Evolutionary conservation across 352 stramenopile genomes (phyloP).

Genomic region (Phytophthora foliorum): DNA sequence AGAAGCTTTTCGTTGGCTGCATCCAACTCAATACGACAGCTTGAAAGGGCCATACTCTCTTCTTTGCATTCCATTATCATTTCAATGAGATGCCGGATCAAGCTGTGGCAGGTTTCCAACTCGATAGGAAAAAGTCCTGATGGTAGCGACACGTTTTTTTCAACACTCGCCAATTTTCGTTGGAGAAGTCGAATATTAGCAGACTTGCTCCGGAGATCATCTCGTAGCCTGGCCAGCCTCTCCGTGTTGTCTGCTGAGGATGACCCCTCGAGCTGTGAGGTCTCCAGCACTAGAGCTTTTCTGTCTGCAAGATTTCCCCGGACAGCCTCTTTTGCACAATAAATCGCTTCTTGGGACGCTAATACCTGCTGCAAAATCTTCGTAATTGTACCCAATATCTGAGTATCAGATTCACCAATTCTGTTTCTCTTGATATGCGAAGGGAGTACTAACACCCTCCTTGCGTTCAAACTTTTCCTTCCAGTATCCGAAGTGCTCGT

Average conservation of each 20-base stretch:
- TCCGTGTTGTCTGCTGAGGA: slow-evolving; percentile 19
- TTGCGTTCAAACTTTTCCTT: neutral
- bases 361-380: slow-evolving; percentile 52
- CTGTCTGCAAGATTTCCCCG: slow-evolving; percentile 61
- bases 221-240: slow-evolving; percentile 46
- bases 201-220: slow-evolving; percentile 58
- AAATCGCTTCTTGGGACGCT: slow-evolving; percentile 58
- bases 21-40: slow-evolving; percentile 6
- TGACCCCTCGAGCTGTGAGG: slow-evolving; percentile 37
- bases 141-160: slow-evolving; percentile 57
- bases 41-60: slow-evolving; percentile 40
- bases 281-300: slow-evolving; percentile 57
- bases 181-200: slow-evolving; percentile 68
- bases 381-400: slow-evolving; percentile 39
- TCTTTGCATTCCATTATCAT: slow-evolving; percentile 50
- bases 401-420: neutral
- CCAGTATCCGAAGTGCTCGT: neutral
- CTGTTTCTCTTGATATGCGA: slow-evolving; percentile 2
- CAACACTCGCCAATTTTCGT: slow-evolving; percentile 63
- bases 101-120: slow-evolving; percentile 52
- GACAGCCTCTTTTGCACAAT: slow-evolving; percentile 59
- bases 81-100: slow-evolving; percentile 65
- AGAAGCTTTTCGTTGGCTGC: slow-evolving; percentile 17
- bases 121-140: slow-evolving; percentile 52
- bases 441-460: neutral